These are phyloP conservation scores for Capronia coronata DNA, from an alignment of 2,329 filamentous ascomycete genomes.

Conservation along the genomic window DNA sequence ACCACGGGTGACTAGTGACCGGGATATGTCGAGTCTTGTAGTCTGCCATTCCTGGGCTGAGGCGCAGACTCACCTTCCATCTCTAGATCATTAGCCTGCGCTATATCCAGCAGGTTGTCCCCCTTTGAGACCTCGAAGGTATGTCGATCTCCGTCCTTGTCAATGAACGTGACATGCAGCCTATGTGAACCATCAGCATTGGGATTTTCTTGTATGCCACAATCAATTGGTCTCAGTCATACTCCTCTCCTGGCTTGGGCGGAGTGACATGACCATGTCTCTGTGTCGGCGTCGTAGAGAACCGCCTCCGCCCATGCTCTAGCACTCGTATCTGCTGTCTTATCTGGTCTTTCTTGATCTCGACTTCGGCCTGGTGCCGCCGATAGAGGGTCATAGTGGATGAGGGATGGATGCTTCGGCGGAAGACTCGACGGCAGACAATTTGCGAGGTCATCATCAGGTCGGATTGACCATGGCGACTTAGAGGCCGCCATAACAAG, in stretches of 20 bases:
- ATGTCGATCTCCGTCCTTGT: constrained; percentile 74
- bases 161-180: constrained; percentile 83
- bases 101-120: constrained; percentile 91
- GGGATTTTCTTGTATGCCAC: background rate
- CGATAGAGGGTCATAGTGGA: constrained; percentile 13
- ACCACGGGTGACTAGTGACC: background rate
- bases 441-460: background rate
- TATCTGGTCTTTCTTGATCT: constrained; percentile 23
- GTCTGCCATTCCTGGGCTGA: background rate
- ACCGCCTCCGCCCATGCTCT: constrained; percentile 43
- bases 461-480: constrained; percentile 3
- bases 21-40: background rate
- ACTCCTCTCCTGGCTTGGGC: constrained; percentile 91
- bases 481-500: constrained; percentile 1
- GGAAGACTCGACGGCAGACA: constrained; percentile 4
- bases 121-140: constrained; percentile 76
- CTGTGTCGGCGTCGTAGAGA: constrained; percentile 57
- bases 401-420: constrained; percentile 1
- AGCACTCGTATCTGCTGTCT: constrained; percentile 25
- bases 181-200: constrained; percentile 40
- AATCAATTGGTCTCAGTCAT: constrained; percentile 34
- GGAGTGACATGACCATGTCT: constrained; percentile 74
- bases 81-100: constrained; percentile 87
- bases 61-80: constrained; percentile 65
- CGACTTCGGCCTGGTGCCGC: constrained; percentile 21